Evolutionary conservation across 1,139 yeast genomes (phyloP).

Genomic region (Lodderomyces margitis): DNA sequence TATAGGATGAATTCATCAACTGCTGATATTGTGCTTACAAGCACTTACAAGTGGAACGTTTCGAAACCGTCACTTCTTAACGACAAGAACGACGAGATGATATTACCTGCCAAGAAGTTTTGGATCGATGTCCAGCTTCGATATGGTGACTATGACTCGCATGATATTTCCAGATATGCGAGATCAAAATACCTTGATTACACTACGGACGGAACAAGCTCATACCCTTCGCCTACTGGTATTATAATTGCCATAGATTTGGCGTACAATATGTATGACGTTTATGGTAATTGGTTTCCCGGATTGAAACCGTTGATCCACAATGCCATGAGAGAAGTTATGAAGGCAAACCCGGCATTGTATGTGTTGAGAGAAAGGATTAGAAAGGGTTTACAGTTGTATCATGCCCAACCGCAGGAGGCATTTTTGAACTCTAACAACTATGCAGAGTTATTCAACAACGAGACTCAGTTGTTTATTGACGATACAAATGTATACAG

Average conservation of each 20-base stretch:
- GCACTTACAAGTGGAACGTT: slow-evolving; percentile 81
- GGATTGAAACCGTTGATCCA: slow-evolving; percentile 88
- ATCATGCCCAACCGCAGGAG: slow-evolving; percentile 92
- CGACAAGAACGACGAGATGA: slow-evolving; percentile 54
- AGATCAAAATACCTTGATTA: slow-evolving; percentile 92
- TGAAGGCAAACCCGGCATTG: slow-evolving; percentile 93
- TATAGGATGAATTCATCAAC: slow-evolving; percentile 95
- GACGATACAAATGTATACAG: slow-evolving; percentile 94
- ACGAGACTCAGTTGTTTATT: slow-evolving; percentile 77
- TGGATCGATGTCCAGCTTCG: slow-evolving; percentile 96
- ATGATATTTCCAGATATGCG: slow-evolving; percentile 91
- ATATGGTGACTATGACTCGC: slow-evolving; percentile 97
- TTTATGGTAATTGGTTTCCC: slow-evolving; percentile 97
- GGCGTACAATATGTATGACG: slow-evolving; percentile 94
- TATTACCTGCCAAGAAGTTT: slow-evolving; percentile 65
- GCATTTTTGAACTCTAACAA: slow-evolving; percentile 86
- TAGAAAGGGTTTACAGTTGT: slow-evolving; percentile 88
- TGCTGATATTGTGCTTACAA: slow-evolving; percentile 81
- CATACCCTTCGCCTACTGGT: slow-evolving; percentile 94
- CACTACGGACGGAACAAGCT: slow-evolving; percentile 79
- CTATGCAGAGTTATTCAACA: slow-evolving; percentile 84
- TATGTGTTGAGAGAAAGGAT: slow-evolving; percentile 91
- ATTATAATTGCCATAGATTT: slow-evolving; percentile 86
- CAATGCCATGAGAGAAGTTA: slow-evolving; percentile 88
- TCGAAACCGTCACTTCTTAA: slow-evolving; percentile 78